Evolutionary conservation across 176 grass and related monocot genomes (phyloP).

Genomic region (Lolium multiflorum): DNA sequence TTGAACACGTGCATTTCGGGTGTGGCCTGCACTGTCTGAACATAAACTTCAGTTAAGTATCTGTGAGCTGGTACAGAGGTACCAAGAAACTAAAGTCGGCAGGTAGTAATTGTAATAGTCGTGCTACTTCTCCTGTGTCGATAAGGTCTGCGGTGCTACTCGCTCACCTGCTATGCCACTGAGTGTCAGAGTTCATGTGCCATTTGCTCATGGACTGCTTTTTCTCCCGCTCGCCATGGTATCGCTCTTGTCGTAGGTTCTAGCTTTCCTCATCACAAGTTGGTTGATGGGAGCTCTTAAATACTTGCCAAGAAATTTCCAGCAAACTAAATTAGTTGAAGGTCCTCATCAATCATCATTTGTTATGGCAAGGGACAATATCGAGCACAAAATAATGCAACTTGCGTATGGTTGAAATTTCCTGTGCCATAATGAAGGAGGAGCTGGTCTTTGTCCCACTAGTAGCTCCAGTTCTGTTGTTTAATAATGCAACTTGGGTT

Average conservation of each 20-base stretch:
- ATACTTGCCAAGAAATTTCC: neutral
- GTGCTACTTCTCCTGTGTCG: neutral
- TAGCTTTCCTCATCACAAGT: too few relatives aligned
- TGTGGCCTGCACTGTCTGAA: neutral
- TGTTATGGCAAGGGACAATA: neutral
- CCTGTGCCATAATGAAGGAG: neutral
- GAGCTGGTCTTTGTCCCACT: neutral
- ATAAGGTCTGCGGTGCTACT: neutral
- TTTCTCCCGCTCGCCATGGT: neutral
- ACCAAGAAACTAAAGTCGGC: neutral
- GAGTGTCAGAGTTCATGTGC: neutral
- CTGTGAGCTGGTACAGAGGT: too few relatives aligned
- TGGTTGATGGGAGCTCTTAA: neutral
- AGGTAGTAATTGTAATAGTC: neutral
- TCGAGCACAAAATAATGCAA: neutral
- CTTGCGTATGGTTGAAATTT: neutral
- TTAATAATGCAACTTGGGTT: neutral
- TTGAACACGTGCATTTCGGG: neutral
- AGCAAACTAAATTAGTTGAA: neutral
- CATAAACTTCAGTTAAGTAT: neutral
- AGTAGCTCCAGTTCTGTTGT: neutral
- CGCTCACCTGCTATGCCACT: neutral
- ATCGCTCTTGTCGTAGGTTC: neutral
- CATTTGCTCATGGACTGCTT: neutral
- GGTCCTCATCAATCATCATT: neutral